Evolutionary conservation across 164 flowering plant genomes (phyloP).

Genomic region (Sextonia rubra): DNA sequence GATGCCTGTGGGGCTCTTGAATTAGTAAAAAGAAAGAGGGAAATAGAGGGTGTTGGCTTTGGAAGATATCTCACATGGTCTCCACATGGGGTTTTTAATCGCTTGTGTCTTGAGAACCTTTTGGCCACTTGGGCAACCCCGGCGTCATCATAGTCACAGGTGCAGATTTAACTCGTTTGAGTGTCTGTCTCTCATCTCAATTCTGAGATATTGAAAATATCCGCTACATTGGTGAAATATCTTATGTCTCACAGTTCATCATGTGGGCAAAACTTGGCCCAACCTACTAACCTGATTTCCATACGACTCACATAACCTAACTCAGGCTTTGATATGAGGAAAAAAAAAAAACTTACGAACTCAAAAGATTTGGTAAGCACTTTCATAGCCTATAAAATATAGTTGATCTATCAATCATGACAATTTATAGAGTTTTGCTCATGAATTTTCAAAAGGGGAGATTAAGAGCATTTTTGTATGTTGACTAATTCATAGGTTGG

Average conservation of each 20-base stretch:
- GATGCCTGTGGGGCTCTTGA: background rate
- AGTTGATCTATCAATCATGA: too few species aligned
- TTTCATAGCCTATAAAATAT: too few species aligned
- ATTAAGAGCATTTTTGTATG: too few species aligned
- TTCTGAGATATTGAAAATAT: background rate
- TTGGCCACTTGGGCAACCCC: background rate
- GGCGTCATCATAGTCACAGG: background rate
- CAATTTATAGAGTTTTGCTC: too few species aligned
- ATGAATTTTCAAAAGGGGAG: too few species aligned
- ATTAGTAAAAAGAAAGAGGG: conserved; percentile 7
- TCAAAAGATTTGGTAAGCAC: too few species aligned
- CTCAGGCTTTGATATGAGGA: too few species aligned
- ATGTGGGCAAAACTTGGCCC: background rate
- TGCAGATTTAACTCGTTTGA: background rate
- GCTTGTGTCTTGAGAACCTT: background rate
- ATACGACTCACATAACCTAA: too few species aligned
- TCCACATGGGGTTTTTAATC: conserved; percentile 41
- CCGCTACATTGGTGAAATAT: background rate
- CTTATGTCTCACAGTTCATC: background rate
- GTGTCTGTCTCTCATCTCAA: background rate
- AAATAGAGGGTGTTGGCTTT: conserved; percentile 24
- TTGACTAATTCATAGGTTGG: too few species aligned
- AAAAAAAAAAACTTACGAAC: too few species aligned
- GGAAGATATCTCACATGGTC: conserved; percentile 35
- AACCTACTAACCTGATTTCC: too few species aligned